Percentiles rank a stretch among this genome's conserved stretches.
phyloP scores from a whole-genome alignment of 2,329 filamentous ascomycete genomes.

The Alternaria brassicicola region DNA sequence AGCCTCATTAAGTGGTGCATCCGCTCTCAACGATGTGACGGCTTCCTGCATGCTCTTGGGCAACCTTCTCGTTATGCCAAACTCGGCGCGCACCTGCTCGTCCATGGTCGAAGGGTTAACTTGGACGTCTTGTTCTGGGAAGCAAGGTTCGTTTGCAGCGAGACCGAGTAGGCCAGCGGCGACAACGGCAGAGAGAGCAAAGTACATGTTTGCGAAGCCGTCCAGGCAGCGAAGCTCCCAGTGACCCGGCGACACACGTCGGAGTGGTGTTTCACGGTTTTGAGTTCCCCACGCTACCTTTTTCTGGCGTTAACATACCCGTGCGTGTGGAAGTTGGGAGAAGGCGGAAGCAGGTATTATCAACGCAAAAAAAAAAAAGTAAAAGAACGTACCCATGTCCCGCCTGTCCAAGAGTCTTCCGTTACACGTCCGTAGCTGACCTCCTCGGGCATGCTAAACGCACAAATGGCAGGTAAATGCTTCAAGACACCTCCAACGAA shows the following conservation, averaged over 20 bases:
- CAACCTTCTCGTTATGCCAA: constrained; percentile 62
- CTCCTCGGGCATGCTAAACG: constrained; percentile 70
- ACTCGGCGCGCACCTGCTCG: constrained; percentile 53
- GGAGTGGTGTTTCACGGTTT: constrained; percentile 76
- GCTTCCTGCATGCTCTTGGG: constrained; percentile 63
- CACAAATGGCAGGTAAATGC: constrained; percentile 69
- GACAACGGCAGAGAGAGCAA: constrained; percentile 68
- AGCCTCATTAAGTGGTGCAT: constrained; percentile 54
- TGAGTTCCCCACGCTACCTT: constrained; percentile 83
- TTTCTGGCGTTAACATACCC: constrained; percentile 44
- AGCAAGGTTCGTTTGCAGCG: constrained; percentile 48
- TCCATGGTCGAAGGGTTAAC: constrained; percentile 31
- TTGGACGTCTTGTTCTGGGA: constrained; percentile 63
- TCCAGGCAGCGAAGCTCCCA: constrained; percentile 84
- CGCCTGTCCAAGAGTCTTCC: constrained; percentile 60
- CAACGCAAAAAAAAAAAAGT: not conserved
- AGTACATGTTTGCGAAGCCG: constrained; percentile 78
- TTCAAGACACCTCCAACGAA: constrained; percentile 71
- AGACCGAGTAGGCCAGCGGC: constrained; percentile 66
- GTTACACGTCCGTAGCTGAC: constrained; percentile 73
- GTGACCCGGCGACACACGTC: constrained; percentile 68
- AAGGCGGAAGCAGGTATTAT: not conserved
- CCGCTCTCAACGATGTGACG: constrained; percentile 57
- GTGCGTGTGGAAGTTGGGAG: not conserved
- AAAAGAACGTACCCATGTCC: constrained; percentile 4